Evolutionary conservation across 2,329 filamentous ascomycete species (phyloP), one percentile per base, ranked within the genome.

Genomic region (Fusarium sp.): DNA sequence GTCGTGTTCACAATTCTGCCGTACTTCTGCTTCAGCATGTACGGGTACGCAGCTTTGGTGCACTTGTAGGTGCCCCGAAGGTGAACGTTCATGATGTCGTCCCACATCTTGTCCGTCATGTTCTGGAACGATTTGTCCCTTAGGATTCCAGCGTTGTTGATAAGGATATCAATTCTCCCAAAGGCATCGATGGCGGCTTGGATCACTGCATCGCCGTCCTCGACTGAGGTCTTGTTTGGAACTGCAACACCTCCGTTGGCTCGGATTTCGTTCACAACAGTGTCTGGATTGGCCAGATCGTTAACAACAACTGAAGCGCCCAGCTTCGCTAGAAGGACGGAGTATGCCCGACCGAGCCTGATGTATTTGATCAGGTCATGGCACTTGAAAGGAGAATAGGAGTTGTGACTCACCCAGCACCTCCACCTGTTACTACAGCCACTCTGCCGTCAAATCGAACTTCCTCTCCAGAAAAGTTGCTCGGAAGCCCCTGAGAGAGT

Each of bases 121-220:
- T 98, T 98, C 84, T 89, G 89, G 84, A 99, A 99, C 43, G 97
- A 95, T 91, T 98, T 98, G 88, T 99, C 97, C 57, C 97, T 92
- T 62, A 99, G 91, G 79, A 99, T 99, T 81, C 97, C 97, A 64
- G 97, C 97, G 81, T 99, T 99, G 91, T 99, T 99, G 87, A 99
- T 90, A 74, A 99, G 85, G 74, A 99, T 95, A 81, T 99, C 97
- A 78, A 99, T 90, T 79, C 97, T 94, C 79, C 97, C 97, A 82
- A 94, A 98, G 45, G 93, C 92, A 81, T 98, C 96, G 80, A 99
- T 97, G 66, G 95, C 96, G 68, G 91, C 92, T 89, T 98, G 97
- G 79, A 99, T 92, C 57, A 98, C 94, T 43, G 89, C 89, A 64
- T 98, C 95, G 56, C 97, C 97, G 71, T 99, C 95, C 83, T 98